Evolutionary conservation across 2,329 filamentous ascomycete genomes (phyloP).

Genomic region (Juglanconis juglandina): DNA sequence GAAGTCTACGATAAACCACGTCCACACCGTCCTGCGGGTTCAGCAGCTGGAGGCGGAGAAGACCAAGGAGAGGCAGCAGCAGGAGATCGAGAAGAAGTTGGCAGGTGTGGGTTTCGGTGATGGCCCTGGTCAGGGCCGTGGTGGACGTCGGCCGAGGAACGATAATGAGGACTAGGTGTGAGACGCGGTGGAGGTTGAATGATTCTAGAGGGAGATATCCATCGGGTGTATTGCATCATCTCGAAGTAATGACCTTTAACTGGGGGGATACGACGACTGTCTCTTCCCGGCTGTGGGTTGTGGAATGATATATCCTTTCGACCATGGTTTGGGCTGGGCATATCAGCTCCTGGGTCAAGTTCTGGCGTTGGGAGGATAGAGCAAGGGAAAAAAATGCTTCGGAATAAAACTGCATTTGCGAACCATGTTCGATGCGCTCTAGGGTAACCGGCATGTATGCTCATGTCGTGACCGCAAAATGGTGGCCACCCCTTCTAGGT

Average conservation of each 20-base stretch:
- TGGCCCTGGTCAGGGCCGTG: slow-evolving; percentile 27
- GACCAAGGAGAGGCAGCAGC: slow-evolving; percentile 70
- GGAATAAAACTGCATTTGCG: slow-evolving; percentile 18
- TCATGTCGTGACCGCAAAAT: not conserved
- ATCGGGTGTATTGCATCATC: not conserved
- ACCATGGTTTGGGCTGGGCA: not conserved
- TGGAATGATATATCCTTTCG: not conserved
- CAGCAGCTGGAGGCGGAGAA: slow-evolving; percentile 79
- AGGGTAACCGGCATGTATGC: not conserved
- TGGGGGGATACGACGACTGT: not conserved
- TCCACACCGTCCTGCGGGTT: slow-evolving; percentile 72
- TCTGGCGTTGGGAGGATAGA: slow-evolving; percentile 19
- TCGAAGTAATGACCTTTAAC: slow-evolving; percentile 2
- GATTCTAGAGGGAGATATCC: not conserved
- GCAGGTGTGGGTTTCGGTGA: slow-evolving; percentile 32
- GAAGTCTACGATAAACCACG: slow-evolving; percentile 75
- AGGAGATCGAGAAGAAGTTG: slow-evolving; percentile 67
- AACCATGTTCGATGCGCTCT: slow-evolving; percentile 5
- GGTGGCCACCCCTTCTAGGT: slow-evolving; percentile 4
- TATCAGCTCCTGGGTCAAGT: slow-evolving; percentile 6
- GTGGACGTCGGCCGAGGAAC: slow-evolving; percentile 21
- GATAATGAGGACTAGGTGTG: slow-evolving; percentile 18
- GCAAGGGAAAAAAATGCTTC: slow-evolving; percentile 16
- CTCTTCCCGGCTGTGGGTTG: not conserved
- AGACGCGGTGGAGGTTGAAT: not conserved